phyloP scores from a whole-genome alignment of 305 asterid genomes.

The Solanum aculeatissimum region DNA sequence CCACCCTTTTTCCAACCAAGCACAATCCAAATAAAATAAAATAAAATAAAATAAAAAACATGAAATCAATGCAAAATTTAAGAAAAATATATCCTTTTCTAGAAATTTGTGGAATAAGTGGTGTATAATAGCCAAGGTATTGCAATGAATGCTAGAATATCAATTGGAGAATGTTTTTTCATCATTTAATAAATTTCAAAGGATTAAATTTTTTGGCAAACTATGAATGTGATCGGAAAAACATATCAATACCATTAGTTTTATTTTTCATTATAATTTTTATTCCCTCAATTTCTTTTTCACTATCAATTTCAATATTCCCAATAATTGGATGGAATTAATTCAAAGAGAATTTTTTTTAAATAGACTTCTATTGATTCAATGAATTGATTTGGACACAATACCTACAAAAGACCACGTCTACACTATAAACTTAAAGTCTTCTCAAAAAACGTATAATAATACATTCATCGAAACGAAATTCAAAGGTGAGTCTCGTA shows the following conservation, averaged over 20 bases:
- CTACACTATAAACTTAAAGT: not conserved
- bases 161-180: constrained; percentile 6
- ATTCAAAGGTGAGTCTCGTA: not conserved
- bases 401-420: constrained; percentile 1
- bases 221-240: constrained; percentile 20
- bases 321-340: not conserved
- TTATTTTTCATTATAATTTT: not conserved
- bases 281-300: not conserved
- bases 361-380: not conserved
- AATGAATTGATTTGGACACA: constrained; percentile 1
- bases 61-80: not conserved
- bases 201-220: constrained; percentile 6
- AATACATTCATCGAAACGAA: not conserved
- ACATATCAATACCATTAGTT: constrained; percentile 12
- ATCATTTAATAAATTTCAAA: not conserved
- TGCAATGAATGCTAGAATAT: constrained; percentile 1
- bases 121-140: not conserved
- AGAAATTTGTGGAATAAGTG: not conserved
- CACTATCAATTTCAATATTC: not conserved
- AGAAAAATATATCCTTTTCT: not conserved
- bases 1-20: not conserved
- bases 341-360: not conserved
- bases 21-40: too few relatives aligned
- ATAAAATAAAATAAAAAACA: not conserved
- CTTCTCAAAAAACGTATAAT: not conserved